Evolutionary conservation across 2,329 filamentous ascomycete species (phyloP), one percentile per base, ranked within the genome.

Genomic region (Diaporthe aspalathi): DNA sequence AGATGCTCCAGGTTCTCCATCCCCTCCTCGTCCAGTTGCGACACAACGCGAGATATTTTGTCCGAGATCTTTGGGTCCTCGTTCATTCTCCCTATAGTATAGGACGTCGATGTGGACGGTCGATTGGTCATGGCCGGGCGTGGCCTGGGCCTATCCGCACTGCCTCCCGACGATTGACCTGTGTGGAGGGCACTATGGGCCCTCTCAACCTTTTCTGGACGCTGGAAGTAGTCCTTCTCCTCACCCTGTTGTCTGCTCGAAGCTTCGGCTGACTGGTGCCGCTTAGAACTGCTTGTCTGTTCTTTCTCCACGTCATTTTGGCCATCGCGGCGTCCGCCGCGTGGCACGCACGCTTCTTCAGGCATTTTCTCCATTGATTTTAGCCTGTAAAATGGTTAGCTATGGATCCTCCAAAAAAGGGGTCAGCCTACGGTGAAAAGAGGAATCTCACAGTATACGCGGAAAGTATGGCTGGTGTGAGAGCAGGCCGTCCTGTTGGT

Each of bases 11-110:
- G 54, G 9, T 68, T 63, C 5, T 35, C 68, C 49, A 57, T 27
- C 20, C 71, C 71, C 22, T 71, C 52, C 1, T 63, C 52, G 17
- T 73, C 68, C 32, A 73, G 63, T 43, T 71, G 71, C 8, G 40
- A 35, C 40, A 71, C 24, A 7, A 73, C 63, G n/a, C n/a, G 40
- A 20, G 66, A 45, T 43, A 73, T 60, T 32, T 68, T 60, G 1
- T 67, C 43, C 12, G 63, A 56, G 1, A 35, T 73, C 24, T 70
- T 52, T 1, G 63, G 68, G 56, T 68, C 65, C n/a, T 50, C 68
- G 0, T 53, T 16, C 54, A 73, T 70, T 29, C 57, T 65, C 2
- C 6, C 40, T 16, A 73, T 14, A 17, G 54, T 67, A 16, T 70
- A 57, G 12, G 68, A 70, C n/a, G 63, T 35, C 5, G 69, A 71